Evolutionary conservation across 371 early-diverging fungal genomes (phyloP), one percentile per base, ranked within the genome.

Genomic region (Mortierella sp.): DNA sequence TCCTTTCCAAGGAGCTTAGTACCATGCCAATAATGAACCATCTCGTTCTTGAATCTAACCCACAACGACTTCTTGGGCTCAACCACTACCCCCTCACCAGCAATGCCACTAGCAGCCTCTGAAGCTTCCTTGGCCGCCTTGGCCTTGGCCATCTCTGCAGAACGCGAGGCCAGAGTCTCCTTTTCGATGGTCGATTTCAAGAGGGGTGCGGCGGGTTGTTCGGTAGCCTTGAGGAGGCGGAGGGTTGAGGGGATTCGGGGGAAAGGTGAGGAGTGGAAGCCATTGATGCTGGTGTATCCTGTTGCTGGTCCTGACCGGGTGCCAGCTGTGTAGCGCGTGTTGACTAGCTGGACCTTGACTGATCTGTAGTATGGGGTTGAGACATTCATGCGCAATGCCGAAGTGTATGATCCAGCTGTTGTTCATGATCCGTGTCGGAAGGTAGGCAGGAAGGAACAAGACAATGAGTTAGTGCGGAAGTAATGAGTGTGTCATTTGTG

Each of bases 1-100:
- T 99, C 99, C 63, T 95, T 90, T 12, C 96, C 98, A 41, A 99
- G 90, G 29, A 99, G 92, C 89, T 98, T 97, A 32, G 96, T 95
- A 18, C 99, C 99, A 75, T 97, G 95, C 98, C 98, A 98, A 90
- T 97, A 97, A 90, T 99, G 99, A 49, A 93, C 84, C 18, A 94
- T 93, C 88, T 99, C 99, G 41, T 96, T 94, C 90, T 98, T 98
- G 80, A 98, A 92, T 68, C 95, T 91, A 73, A 91, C 92, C 94
- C 92, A 91, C 5, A 96, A 70, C 27, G 96, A 92, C 87, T 95
- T 95, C 79, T 95, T 95, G 35, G 89, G 89, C 68, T 90, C 91
- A 2, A 74, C 72, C 14, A 83, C 70, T 18, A 84, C 79, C 29
- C 80, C 86, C 56, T 82, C 86, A 14, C 82, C 86, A 6, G 79